Evolutionary conservation across 2,329 filamentous ascomycete genomes (phyloP).

Genomic region (Diaporthe vaccinii): DNA sequence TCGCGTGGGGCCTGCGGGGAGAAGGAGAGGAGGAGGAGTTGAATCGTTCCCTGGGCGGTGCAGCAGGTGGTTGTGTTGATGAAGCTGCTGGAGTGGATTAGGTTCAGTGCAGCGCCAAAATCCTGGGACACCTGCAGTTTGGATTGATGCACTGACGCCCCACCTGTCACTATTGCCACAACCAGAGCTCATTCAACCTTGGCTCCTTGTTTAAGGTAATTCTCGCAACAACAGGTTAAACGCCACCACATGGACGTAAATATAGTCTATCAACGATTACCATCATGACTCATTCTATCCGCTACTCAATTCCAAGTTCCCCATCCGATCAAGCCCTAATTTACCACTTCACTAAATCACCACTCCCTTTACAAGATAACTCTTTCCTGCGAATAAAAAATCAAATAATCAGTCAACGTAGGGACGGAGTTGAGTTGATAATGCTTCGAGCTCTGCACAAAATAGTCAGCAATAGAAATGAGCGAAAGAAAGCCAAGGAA

Average conservation of each 20-base stretch:
- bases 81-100: background rate
- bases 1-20: background rate
- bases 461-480: background rate
- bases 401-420: background rate
- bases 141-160: conserved; percentile 36
- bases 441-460: background rate
- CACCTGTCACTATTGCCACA: conserved; percentile 34
- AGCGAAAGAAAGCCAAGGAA: background rate
- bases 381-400: background rate
- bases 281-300: background rate
- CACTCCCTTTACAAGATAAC: background rate
- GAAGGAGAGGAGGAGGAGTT: background rate
- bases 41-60: background rate
- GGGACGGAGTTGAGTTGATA: background rate
- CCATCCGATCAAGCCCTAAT: background rate
- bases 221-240: background rate
- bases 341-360: background rate
- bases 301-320: background rate
- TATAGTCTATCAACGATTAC: background rate
- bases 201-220: background rate
- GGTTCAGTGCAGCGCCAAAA: conserved; percentile 3
- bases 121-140: conserved; percentile 5
- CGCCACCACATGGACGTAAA: too few relatives aligned
- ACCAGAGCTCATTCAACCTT: conserved; percentile 37
- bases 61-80: conserved; percentile 24